Evolutionary conservation across 1,284 basidiomycete species (phyloP).

Genomic region (Trichosporon ovoides): DNA sequence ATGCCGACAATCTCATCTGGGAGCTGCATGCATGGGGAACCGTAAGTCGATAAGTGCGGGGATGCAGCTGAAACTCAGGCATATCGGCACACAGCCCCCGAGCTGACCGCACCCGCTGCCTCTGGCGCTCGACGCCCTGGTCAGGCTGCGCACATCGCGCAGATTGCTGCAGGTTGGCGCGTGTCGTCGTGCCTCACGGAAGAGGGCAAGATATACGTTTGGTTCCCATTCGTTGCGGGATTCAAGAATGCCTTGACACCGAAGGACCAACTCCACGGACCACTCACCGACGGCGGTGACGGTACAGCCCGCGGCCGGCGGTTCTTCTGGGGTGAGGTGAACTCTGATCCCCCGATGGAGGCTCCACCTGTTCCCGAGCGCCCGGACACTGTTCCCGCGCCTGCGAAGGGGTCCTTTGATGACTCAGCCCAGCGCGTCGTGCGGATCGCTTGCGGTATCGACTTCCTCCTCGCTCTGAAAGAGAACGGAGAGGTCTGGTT

Average conservation of each 20-base stretch:
- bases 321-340: constrained; percentile 38
- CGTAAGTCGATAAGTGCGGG: constrained; percentile 24
- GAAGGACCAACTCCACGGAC: constrained; percentile 47
- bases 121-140: constrained; percentile 22
- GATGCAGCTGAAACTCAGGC: constrained; percentile 19
- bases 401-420: constrained; percentile 31
- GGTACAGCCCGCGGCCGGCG: constrained; percentile 1
- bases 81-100: constrained; percentile 36
- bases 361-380: constrained; percentile 22
- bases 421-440: constrained; percentile 55
- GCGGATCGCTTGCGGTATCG: constrained; percentile 68
- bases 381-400: constrained; percentile 51
- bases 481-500: constrained; percentile 47
- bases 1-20: constrained; percentile 45
- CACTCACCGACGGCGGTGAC: constrained; percentile 14
- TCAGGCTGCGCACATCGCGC: constrained; percentile 47
- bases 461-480: constrained; percentile 66
- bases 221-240: constrained; percentile 57
- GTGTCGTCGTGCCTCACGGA: constrained; percentile 66
- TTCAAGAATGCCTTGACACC: constrained; percentile 37
- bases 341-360: constrained; percentile 12
- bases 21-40: constrained; percentile 38
- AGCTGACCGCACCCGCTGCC: constrained; percentile 31
- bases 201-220: constrained; percentile 65
- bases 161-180: constrained; percentile 70